These are phyloP conservation scores for Hypomyces rosellus DNA, from an alignment of 2,329 filamentous ascomycete genomes.

Conservation along the genomic window DNA sequence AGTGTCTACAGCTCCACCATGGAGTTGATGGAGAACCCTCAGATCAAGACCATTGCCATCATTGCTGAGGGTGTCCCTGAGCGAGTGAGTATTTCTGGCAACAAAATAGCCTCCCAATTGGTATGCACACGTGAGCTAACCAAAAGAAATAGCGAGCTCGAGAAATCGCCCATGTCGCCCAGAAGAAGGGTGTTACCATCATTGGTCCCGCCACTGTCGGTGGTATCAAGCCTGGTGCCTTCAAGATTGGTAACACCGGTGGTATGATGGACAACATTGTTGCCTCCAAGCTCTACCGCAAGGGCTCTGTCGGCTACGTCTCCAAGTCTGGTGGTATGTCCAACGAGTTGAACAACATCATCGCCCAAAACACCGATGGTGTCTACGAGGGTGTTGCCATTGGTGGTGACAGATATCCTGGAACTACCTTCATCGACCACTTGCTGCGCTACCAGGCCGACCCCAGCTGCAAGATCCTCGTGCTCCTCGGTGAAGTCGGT, in stretches of 20 bases:
- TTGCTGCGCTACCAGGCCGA: constrained; percentile 93
- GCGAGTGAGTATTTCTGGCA: constrained; percentile 57
- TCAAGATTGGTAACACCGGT: constrained; percentile 99
- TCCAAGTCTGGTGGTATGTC: constrained; percentile 99
- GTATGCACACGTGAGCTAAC: background rate
- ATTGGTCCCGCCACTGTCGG: constrained; percentile 97
- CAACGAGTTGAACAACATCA: constrained; percentile 99
- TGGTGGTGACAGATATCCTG: constrained; percentile 97
- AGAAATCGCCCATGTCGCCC: constrained; percentile 92
- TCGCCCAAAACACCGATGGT: constrained; percentile 92
- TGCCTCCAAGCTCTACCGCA: constrained; percentile 98
- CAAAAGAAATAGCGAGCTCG: constrained; percentile 65
- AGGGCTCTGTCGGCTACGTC: constrained; percentile 97
- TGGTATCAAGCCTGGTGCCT: constrained; percentile 98
- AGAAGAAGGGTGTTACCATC: constrained; percentile 99
- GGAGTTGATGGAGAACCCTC: constrained; percentile 94
- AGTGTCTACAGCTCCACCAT: constrained; percentile 98
- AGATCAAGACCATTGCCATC: constrained; percentile 98
- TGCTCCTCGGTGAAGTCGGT: constrained; percentile 95
- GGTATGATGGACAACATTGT: constrained; percentile 99
- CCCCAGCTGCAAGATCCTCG: constrained; percentile 93
- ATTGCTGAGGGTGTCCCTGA: constrained; percentile 99
- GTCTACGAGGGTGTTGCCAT: constrained; percentile 99
- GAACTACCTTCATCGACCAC: constrained; percentile 99
- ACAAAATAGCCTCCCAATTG: background rate